These are phyloP conservation scores for Artemisia argyi DNA, from an alignment of 129 eudicot species.

Conservation along the genomic window DNA sequence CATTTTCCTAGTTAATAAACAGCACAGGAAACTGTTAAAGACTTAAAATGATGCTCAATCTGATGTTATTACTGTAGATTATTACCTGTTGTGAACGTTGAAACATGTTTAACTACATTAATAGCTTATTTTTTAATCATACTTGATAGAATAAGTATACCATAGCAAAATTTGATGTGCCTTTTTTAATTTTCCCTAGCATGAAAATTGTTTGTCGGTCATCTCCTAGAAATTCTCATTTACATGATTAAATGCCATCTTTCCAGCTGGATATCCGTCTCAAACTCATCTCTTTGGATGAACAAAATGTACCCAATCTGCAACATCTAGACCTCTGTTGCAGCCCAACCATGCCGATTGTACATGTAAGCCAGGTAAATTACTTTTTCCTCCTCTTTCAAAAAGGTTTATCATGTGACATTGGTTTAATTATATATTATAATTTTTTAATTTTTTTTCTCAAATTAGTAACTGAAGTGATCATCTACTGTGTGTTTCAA, in stretches of 20 bases:
- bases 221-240: neutral
- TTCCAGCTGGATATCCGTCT: slow-evolving; percentile 57
- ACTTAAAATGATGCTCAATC: no score
- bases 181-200: no score
- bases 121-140: neutral
- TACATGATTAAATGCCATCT: slow-evolving; percentile 11
- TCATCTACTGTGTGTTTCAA: slow-evolving; percentile 17
- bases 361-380: slow-evolving; percentile 52
- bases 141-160: slow-evolving; percentile 1
- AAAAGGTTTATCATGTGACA: neutral
- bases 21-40: neutral
- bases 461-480: slow-evolving; percentile 8
- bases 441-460: neutral
- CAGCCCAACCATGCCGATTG: slow-evolving; percentile 46
- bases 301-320: slow-evolving; percentile 53
- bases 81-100: slow-evolving; percentile 5
- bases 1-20: neutral
- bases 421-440: neutral
- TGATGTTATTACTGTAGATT: slow-evolving; percentile 5
- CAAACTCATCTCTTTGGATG: slow-evolving; percentile 53
- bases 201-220: no score
- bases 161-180: slow-evolving; percentile 4
- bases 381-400: neutral
- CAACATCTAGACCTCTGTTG: slow-evolving; percentile 56
- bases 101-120: slow-evolving; percentile 8